phyloP scores from a whole-genome alignment of 2,329 filamentous ascomycete species.

The Juglanconis sp. region DNA sequence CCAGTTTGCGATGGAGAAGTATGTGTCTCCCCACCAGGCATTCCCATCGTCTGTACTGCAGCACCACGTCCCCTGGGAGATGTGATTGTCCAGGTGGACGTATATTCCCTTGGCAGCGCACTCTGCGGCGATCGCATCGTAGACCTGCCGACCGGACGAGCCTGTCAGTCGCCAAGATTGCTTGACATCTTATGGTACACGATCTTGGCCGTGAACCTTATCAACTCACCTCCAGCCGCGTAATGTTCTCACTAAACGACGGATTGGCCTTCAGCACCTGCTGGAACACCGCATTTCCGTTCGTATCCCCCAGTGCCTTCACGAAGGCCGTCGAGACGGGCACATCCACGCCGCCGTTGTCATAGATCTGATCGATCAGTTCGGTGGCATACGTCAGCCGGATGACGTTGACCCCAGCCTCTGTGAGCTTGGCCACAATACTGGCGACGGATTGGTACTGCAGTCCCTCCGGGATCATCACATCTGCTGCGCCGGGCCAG shows the following conservation, averaged over 20 bases:
- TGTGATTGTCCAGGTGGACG: constrained; percentile 49
- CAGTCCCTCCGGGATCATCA: constrained; percentile 55
- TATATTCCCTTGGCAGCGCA: constrained; percentile 45
- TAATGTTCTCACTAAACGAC: constrained; percentile 43
- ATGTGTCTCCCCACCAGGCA: constrained; percentile 49
- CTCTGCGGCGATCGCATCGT: constrained; percentile 53
- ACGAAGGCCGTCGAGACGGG: constrained; percentile 34
- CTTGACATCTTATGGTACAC: no score
- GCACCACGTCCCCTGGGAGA: constrained; percentile 48
- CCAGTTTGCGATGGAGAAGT: constrained; percentile 53
- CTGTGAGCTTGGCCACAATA: constrained; percentile 48
- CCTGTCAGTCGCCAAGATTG: background rate
- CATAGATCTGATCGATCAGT: constrained; percentile 50
- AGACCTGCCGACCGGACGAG: constrained; percentile 35
- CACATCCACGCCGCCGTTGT: constrained; percentile 35
- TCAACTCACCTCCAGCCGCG: constrained; percentile 36
- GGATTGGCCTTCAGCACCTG: constrained; percentile 50
- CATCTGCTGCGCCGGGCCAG: constrained; percentile 52
- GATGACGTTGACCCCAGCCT: constrained; percentile 52
- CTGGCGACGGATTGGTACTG: constrained; percentile 48
- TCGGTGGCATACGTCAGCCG: constrained; percentile 55
- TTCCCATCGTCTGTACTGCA: constrained; percentile 46
- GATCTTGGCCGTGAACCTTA: no score
- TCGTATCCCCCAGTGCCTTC: constrained; percentile 40
- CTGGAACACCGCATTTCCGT: constrained; percentile 42